Evolutionary conservation across 2,329 filamentous ascomycete species (phyloP), one percentile per base, ranked within the genome.

Genomic region (Aquanectria penicillioides): DNA sequence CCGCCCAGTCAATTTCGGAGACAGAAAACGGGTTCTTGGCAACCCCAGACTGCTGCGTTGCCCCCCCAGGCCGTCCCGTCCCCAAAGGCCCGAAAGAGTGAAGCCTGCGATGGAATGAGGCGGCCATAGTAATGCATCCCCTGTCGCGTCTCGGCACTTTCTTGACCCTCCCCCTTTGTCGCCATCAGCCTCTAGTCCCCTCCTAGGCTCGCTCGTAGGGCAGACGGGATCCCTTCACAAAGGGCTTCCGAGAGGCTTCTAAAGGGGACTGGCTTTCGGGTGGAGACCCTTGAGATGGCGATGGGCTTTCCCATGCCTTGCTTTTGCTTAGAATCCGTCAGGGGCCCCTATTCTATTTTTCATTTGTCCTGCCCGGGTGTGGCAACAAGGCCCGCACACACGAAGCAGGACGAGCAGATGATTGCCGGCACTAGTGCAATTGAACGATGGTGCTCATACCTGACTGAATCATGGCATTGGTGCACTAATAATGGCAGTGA

Each of bases 61-160:
- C n/a, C n/a, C n/a, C n/a, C n/a, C n/a, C n/a, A n/a, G n/a, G n/a
- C n/a, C n/a, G n/a, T n/a, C n/a, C n/a, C n/a, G n/a, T n/a, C n/a
- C n/a, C n/a, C n/a, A n/a, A n/a, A n/a, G n/a, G n/a, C n/a, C n/a
- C n/a, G n/a, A n/a, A n/a, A n/a, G n/a, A 17, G 41, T 33, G 18
- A 46, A 23, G 48, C 36, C 36, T 36, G 43, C 13, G 36, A 34
- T 23, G 25, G 34, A 37, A 38, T 38, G 22, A 55, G 36, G 46
- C 26, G 13, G 15, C 37, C 37, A 23, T 44, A 22, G 28, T 31
- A 29, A 29, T 28, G 41, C 26, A 46, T 31, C 13, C 31, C 33
- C 34, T 17, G 37, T 23, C 46, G 25, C 18, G 17, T 25, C 15
- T 40, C 33, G 46, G 46, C 29, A 36, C 17, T 29, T 38, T 26